A percentile compares a stretch with the other conserved stretches of the same genome.
phyloP scores from a whole-genome alignment of 2,329 filamentous ascomycete genomes.

The Phyllosticta citriasiana region DNA sequence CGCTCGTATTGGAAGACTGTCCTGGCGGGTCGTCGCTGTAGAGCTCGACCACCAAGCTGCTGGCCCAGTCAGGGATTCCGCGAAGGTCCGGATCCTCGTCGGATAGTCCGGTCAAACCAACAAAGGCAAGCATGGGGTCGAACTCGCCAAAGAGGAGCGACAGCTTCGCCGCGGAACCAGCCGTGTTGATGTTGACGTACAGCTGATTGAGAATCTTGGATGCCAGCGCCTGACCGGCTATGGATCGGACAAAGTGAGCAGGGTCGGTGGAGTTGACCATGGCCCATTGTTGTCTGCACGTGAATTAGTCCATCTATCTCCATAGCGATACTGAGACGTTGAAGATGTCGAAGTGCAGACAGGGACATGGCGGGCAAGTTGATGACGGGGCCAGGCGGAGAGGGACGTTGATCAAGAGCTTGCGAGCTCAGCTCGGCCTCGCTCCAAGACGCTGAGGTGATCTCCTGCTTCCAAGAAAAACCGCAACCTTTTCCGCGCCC shows the following conservation, averaged over 20 bases:
- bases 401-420: background rate
- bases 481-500: background rate
- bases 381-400: background rate
- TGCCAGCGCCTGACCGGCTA: slow-evolving; percentile 28
- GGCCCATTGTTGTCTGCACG: slow-evolving; percentile 34
- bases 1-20: slow-evolving; percentile 2
- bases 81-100: slow-evolving; percentile 21
- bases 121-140: slow-evolving; percentile 42
- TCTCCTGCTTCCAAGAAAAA: background rate
- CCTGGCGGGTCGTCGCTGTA: slow-evolving; percentile 26
- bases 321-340: slow-evolving; percentile 5
- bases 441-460: background rate
- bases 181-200: slow-evolving; percentile 19
- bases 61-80: slow-evolving; percentile 39
- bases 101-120: slow-evolving; percentile 35
- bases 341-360: background rate
- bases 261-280: slow-evolving; percentile 27
- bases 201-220: slow-evolving; percentile 25
- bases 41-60: slow-evolving; percentile 43
- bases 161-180: slow-evolving; percentile 22
- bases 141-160: slow-evolving; percentile 38
- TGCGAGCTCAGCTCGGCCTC: background rate
- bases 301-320: slow-evolving; percentile 12
- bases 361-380: background rate
- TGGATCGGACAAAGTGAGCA: slow-evolving; percentile 26